phyloP scores from a whole-genome alignment of 192 early-diverging fungal genomes.

The Mortierella antarctica region DNA sequence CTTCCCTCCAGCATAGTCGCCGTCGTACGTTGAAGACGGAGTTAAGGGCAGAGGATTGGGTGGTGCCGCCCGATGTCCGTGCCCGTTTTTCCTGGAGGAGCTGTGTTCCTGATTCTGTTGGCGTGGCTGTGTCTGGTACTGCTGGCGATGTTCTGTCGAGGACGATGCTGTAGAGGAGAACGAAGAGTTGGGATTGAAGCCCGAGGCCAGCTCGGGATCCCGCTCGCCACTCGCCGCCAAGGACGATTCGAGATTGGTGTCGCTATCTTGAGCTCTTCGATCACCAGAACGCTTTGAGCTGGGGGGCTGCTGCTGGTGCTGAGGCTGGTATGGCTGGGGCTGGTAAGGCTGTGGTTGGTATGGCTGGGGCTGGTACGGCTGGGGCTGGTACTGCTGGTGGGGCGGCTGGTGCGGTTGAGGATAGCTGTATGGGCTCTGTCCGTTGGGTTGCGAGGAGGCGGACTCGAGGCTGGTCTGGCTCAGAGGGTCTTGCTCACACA shows the following conservation, averaged over 20 bases:
- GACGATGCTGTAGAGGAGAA: conserved; percentile 32
- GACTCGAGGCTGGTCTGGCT: neutral
- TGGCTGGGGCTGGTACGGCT: neutral
- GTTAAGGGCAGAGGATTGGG: conserved; percentile 9
- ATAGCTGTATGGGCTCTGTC: too few relatives aligned
- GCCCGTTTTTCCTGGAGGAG: conserved; percentile 20
- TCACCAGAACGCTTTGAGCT: conserved; percentile 31
- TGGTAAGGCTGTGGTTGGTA: neutral
- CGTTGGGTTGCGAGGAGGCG: neutral
- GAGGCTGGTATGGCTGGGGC: neutral
- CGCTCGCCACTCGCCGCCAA: neutral
- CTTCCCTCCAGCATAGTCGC: conserved; percentile 20
- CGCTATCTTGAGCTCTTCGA: conserved; percentile 5
- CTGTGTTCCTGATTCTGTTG: conserved; percentile 18
- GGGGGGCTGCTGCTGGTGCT: conserved; percentile 5
- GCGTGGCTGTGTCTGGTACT: conserved; percentile 1
- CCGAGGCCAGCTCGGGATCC: conserved; percentile 39
- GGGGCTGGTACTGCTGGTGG: neutral
- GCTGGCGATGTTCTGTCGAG: conserved; percentile 16
- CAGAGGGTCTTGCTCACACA: too few relatives aligned
- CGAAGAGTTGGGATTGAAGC: conserved; percentile 30
- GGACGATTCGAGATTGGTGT: neutral
- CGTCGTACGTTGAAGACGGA: conserved; percentile 27
- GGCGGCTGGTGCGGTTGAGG: too few relatives aligned
- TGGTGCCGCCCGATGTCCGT: neutral